Percentiles rank a stretch among this genome's conserved stretches.
These are phyloP conservation scores for Pichia sp. DNA, from an alignment of 1,139 yeast genomes.

Conservation along the genomic window DNA sequence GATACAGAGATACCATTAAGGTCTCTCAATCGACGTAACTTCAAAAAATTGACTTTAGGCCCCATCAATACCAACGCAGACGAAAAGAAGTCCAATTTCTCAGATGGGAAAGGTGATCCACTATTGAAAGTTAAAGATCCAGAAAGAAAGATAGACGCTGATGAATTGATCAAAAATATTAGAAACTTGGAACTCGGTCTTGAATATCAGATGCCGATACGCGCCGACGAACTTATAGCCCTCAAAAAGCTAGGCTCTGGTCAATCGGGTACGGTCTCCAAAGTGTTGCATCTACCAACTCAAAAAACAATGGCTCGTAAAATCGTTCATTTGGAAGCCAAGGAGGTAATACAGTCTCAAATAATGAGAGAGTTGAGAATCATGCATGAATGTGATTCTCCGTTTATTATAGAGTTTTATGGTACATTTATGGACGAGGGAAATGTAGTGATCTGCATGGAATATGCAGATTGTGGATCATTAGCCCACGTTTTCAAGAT, in stretches of 20 bases:
- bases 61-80: slow-evolving; percentile 6
- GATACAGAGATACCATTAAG: slow-evolving; percentile 25
- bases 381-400: slow-evolving; percentile 81
- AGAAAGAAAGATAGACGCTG: slow-evolving; percentile 27
- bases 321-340: slow-evolving; percentile 79
- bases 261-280: slow-evolving; percentile 87
- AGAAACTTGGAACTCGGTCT: slow-evolving; percentile 39
- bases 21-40: slow-evolving; percentile 63
- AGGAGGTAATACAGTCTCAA: slow-evolving; percentile 74
- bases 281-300: slow-evolving; percentile 83
- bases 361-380: slow-evolving; percentile 83
- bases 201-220: slow-evolving; percentile 44
- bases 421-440: slow-evolving; percentile 75
- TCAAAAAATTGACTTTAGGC: slow-evolving; percentile 59
- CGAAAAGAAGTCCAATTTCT: neutral
- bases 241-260: slow-evolving; percentile 84
- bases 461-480: slow-evolving; percentile 92
- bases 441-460: slow-evolving; percentile 85
- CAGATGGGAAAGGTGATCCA: slow-evolving; percentile 1
- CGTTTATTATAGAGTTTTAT: slow-evolving; percentile 79
- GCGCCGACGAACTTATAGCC: slow-evolving; percentile 63
- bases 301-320: slow-evolving; percentile 89
- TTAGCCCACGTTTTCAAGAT: slow-evolving; percentile 64
- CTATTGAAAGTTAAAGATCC: slow-evolving; percentile 26
- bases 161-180: slow-evolving; percentile 31